A percentile compares a stretch with the other conserved stretches of the same genome.
Conservation (phyloP, 2,329 filamentous ascomycete genomes). For the Scopulariopsis brevicaulis region DNA sequence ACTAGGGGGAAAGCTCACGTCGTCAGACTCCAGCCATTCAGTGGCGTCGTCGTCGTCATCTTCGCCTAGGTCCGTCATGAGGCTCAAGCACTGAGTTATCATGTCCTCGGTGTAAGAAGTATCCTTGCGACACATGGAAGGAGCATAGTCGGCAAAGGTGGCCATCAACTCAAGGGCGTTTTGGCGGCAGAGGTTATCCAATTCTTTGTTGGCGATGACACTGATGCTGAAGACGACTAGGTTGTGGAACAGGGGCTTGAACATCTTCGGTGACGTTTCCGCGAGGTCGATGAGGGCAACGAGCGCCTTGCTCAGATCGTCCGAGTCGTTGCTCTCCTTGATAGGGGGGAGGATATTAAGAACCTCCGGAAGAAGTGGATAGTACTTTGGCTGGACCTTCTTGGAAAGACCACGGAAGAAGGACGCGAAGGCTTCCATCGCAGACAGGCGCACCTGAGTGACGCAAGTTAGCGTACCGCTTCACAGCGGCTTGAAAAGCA, state of each 20-base stretch:
- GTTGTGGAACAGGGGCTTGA: constrained; percentile 86
- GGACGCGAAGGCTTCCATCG: constrained; percentile 92
- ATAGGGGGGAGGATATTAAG: constrained; percentile 90
- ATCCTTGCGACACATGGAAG: constrained; percentile 92
- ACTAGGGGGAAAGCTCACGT: constrained; percentile 43
- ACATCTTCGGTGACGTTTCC: constrained; percentile 94
- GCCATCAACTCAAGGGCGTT: constrained; percentile 96
- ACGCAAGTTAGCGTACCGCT: background rate
- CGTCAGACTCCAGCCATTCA: constrained; percentile 88
- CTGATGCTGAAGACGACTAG: constrained; percentile 87
- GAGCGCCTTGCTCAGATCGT: constrained; percentile 81
- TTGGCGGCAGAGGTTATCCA: constrained; percentile 80
- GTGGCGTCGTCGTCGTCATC: constrained; percentile 93
- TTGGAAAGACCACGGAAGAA: constrained; percentile 90
- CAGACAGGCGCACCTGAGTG: constrained; percentile 69
- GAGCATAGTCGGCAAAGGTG: constrained; percentile 91
- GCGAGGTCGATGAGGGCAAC: constrained; percentile 88
- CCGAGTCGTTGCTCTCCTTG: constrained; percentile 82
- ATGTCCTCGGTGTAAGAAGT: constrained; percentile 85
- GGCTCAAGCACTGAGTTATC: constrained; percentile 94
- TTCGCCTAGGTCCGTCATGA: constrained; percentile 94
- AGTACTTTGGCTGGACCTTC: constrained; percentile 84
- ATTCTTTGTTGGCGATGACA: constrained; percentile 91
- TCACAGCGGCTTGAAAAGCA: background rate
- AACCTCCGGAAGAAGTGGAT: constrained; percentile 74